Evolutionary conservation across 305 asterid species (phyloP), one percentile per base, ranked within the genome.

Genomic region (Fraxinus floribunda): DNA sequence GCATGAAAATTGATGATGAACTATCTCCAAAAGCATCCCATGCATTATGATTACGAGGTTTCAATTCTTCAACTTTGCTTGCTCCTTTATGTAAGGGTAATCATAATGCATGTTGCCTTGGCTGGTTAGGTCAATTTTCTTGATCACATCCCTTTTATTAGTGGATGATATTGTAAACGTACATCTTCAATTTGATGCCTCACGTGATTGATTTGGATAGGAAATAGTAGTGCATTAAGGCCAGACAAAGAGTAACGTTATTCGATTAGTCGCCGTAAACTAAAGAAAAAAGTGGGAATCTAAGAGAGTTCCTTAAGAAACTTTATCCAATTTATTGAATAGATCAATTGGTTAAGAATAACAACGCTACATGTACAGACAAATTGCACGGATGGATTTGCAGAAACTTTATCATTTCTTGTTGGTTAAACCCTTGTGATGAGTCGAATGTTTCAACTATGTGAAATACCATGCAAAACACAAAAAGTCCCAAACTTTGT

Each of bases 11-110:
- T 80, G 79, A 87, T 84, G 83, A 85, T 87, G 82, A 49, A 74
- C 75, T 30, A 70, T 41, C 60, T 46, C 55, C 62, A 52, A 79
- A 85, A 87, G 89, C 86, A 80, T 86, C 89, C 91, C 93, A 90
- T 90, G 93, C 93, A 90, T 64, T 77, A 86, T 86, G 83, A 89
- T 88, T 86, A 86, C 89, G 89, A 81, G 79, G 84, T 85, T 83
- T 72, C 82, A 81, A 82, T 86, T 84, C 87, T 84, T 81, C 83
- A 62, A 82, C 85, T 80, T 82, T 83, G 87, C 88, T 85, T 75
- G 77, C 80, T 84, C 82, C 16, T 78, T 49, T 75, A 79, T 81
- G 80, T 38, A 64, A 70, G 79, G 38, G 82, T 49, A 76, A 55
- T 75, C 38, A 81, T 79, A 55, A 26, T 49, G 80, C 66, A 71